Evolutionary conservation across 192 early-diverging fungal species (phyloP).

Genomic region (Gonapodya sp.): DNA sequence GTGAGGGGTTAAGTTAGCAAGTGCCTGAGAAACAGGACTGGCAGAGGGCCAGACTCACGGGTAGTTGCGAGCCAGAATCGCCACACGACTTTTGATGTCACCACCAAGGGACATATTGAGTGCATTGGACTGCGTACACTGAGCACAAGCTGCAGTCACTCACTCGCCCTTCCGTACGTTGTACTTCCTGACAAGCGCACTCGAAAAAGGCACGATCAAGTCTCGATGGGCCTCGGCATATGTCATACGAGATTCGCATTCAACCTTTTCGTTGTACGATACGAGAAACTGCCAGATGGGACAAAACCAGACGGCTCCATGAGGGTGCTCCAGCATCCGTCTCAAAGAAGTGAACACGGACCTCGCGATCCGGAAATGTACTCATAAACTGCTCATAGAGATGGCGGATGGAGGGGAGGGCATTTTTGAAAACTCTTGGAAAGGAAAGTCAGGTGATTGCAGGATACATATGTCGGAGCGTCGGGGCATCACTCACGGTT

Average conservation of each 20-base stretch:
- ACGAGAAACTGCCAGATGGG: neutral
- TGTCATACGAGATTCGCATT: too few relatives aligned
- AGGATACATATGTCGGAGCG: neutral
- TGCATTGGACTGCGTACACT: neutral
- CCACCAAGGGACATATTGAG: neutral
- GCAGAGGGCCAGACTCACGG: too few relatives aligned
- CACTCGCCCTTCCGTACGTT: neutral
- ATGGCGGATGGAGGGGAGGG: neutral
- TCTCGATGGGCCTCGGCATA: neutral
- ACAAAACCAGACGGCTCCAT: neutral
- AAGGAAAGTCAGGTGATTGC: neutral
- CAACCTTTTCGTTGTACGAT: too few relatives aligned
- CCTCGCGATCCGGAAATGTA: neutral
- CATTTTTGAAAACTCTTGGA: constrained; percentile 1
- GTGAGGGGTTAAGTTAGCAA: too few relatives aligned
- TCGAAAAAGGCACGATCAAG: neutral
- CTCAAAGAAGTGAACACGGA: neutral
- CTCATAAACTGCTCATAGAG: neutral
- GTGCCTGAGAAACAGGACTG: too few relatives aligned
- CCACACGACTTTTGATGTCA: neutral
- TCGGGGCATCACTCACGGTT: neutral
- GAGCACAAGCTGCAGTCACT: neutral
- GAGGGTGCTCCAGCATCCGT: neutral
- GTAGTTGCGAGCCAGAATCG: too few relatives aligned
- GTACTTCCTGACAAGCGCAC: neutral